Base-by-base conservation (phyloP, 179 eudicot genomes). In the Beta lomatogona region DNA sequence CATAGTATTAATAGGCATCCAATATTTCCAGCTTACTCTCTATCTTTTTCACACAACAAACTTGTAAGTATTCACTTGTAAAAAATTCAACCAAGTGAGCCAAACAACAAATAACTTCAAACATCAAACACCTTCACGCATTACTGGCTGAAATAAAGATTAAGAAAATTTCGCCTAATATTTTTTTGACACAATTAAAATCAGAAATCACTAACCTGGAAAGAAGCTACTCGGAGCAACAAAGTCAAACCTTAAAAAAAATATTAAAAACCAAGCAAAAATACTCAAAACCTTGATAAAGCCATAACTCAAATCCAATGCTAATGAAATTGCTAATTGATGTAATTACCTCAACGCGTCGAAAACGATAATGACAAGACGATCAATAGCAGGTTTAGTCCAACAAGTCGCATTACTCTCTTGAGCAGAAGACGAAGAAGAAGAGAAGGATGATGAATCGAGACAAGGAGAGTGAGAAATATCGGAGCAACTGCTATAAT, bases 181-280 rank as follows among this genome's bases (percentile, higher is more conserved):
- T 2, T 9, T 28, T 25, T 69, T 9, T 1, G 44, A 16, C 22
- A 69, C 7, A 13, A 44, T 44, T 19, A 58, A 64, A 21, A 16
- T 10, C 25, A 45, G 3, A n/a, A 71, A 58, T 53, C 5, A 83
- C 91, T 84, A 80, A 89, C 99, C 99, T 87, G 89, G 83, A 60
- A 91, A 96, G 82, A 93, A 94, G 60, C 97, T 83, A 83, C 98
- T 96, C 8, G 99, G 99, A 60, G 99, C 98, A 6, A 94, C 97
- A 71, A 95, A 95, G 91, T 95, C 99, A 82, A 91, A 94, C 92
- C 99, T 95, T 95, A 88, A 9, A 82, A 85, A 7, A 60, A 45
- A 28, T 19, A 6, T 14, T 14, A 80, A 73, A 22, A 54, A 59
- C 5, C 18, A 68, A 48, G 19, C 14, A 76, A 46, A 50, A 69